Evolutionary conservation across 2,329 filamentous ascomycete genomes (phyloP), one percentile per base, ranked within the genome.

Genomic region (Mollisiaceae sp.): DNA sequence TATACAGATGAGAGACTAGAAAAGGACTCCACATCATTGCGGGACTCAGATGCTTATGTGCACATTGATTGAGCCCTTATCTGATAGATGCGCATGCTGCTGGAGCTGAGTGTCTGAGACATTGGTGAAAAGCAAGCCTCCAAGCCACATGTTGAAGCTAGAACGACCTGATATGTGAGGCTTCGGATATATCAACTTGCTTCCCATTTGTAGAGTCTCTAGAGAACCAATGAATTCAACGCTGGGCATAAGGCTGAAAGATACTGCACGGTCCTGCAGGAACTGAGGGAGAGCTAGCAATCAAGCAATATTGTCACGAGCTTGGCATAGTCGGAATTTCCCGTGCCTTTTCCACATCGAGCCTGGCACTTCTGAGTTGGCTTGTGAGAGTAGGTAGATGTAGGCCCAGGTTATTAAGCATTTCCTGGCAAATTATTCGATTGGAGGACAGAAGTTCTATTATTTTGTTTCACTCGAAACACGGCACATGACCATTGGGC

Each of bases 81-180:
- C 41, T 18, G 41, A 43, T 41, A 5, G 11, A 18, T 50, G 45
- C 45, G n/a, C 45, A n/a, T 50, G 45, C 22, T 24, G 22, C 45
- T 50, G n/a, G 45, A 4, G 45, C 38, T 41, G 38, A 41, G 8
- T 4, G 4, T 3, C 38, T 18, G 15, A 41, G 38, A 9, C 12
- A 9, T 41, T 32, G 27, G 2, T 14, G n/a, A 35, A 54, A 54
- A 54, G 11, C 11, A 54, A 54, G 50, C 50, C 50, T 32, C 8
- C 50, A 32, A 54, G 50, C 50, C 50, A 54, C 50, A 54, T 27
- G 32, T 35, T 24, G 27, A 35, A 54, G 50, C 22, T 32, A 35
- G 24, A 54, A 9, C 50, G 32, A 54, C 32, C 27, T 18, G 50
- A 54, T 54, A 54, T 54, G 24, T 20, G 22, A 50, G 8, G 9